phyloP scores from a whole-genome alignment of 805 yeast species.

The Zygosaccharomyces gambellarensis region DNA sequence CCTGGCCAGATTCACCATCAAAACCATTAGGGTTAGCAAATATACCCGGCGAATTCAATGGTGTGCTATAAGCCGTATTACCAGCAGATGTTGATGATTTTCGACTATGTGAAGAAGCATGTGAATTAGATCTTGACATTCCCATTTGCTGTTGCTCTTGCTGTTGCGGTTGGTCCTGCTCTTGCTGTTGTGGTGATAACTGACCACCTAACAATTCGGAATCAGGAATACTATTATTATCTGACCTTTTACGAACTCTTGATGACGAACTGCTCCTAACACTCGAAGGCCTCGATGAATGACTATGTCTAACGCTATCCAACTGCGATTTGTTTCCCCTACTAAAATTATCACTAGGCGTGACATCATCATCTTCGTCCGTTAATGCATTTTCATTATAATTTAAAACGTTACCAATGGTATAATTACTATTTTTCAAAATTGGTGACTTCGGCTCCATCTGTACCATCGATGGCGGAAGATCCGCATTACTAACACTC shows the following conservation, averaged over 20 bases:
- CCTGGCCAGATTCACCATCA: constrained; percentile 4
- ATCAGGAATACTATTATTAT: constrained; percentile 5
- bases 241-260: constrained; percentile 23
- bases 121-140: constrained; percentile 26
- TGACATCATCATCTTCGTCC: constrained; percentile 28
- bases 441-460: constrained; percentile 73
- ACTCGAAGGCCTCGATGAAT: constrained; percentile 24
- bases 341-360: constrained; percentile 10
- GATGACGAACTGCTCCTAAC: constrained; percentile 25
- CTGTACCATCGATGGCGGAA: constrained; percentile 67
- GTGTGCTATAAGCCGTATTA: constrained; percentile 32
- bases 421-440: constrained; percentile 41
- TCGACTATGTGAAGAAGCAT: constrained; percentile 32
- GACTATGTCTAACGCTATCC: constrained; percentile 20
- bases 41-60: constrained; percentile 31
- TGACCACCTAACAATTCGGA: constrained; percentile 4
- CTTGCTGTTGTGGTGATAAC: constrained; percentile 6
- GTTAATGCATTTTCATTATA: constrained; percentile 31
- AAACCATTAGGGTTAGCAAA: constrained; percentile 6
- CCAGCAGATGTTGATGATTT: constrained; percentile 31
- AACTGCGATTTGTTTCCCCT: constrained; percentile 9
- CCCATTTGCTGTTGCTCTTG: constrained; percentile 1
- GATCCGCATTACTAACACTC: constrained; percentile 34
- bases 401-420: constrained; percentile 18
- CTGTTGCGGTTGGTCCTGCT: constrained; percentile 2